These are phyloP conservation scores for Aphanoascus verrucosus DNA, from an alignment of 2,329 filamentous ascomycete species.

Conservation along the genomic window DNA sequence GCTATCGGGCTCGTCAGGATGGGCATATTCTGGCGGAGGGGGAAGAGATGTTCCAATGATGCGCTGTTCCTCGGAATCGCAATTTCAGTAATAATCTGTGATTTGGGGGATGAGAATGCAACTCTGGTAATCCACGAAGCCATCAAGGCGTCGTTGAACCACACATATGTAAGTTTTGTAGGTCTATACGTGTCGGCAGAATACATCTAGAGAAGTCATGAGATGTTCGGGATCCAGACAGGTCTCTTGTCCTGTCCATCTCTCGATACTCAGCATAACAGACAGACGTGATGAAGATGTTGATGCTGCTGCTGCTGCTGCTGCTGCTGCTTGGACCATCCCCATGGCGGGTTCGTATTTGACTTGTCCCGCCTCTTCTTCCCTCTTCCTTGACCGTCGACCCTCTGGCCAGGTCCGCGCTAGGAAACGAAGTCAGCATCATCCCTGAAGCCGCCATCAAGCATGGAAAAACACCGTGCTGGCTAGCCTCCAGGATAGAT, in stretches of 20 bases:
- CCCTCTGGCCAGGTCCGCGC: not conserved
- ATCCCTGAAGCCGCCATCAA: constrained; percentile 7
- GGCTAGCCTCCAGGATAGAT: no score
- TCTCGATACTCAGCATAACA: no score
- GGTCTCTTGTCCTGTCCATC: no score
- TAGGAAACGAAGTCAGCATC: not conserved
- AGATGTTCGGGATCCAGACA: no score
- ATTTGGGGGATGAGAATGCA: no score
- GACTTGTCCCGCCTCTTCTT: not conserved
- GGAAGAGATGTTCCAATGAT: not conserved
- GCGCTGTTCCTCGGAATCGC: not conserved
- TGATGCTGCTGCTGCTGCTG: no score
- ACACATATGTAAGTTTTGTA: no score
- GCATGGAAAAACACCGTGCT: not conserved
- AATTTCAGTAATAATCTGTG: not conserved
- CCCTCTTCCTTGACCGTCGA: not conserved
- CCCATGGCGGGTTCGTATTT: constrained; percentile 1
- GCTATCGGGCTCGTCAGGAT: not conserved
- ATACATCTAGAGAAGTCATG: no score
- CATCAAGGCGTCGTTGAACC: no score
- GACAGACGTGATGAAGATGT: no score
- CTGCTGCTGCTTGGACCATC: not conserved
- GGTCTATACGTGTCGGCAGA: no score
- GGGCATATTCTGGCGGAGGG: not conserved
- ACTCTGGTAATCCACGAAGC: no score